A percentile compares a stretch with the other conserved stretches of the same genome.
phyloP scores from a whole-genome alignment of 2,329 filamentous ascomycete species.

The Pseudocercospora eumusae region DNA sequence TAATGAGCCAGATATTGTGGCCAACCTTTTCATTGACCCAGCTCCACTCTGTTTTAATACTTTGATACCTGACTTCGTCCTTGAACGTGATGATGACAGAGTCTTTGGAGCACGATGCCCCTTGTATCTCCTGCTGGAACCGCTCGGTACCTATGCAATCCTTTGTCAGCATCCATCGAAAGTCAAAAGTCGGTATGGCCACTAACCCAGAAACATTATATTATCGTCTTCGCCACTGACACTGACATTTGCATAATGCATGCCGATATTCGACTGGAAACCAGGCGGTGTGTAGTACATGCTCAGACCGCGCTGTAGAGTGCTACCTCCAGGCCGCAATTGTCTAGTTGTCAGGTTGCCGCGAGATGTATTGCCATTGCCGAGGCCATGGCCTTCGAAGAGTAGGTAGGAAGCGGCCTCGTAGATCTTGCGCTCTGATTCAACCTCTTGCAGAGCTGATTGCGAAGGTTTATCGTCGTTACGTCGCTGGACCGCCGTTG shows the following conservation, averaged over 20 bases:
- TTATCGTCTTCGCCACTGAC: not conserved
- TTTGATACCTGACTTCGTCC: not conserved
- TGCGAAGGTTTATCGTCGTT: not conserved
- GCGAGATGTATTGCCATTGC: not conserved
- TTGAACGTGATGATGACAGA: not conserved
- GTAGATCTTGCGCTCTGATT: not conserved
- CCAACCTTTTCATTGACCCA: not conserved
- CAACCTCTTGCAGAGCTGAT: not conserved
- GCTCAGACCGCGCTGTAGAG: not conserved
- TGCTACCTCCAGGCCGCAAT: not conserved
- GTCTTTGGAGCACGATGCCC: not conserved
- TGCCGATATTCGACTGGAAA: not conserved
- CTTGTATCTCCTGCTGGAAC: not conserved
- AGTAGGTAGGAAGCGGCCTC: not conserved
- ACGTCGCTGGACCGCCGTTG: not conserved
- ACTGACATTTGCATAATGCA: not conserved
- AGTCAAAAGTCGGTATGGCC: not conserved
- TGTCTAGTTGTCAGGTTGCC: not conserved
- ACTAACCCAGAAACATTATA: not conserved
- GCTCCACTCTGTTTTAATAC: not conserved
- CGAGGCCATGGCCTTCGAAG: not conserved
- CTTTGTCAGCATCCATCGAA: not conserved
- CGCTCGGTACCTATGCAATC: not conserved
- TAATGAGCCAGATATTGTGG: not conserved
- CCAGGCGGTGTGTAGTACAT: not conserved